Conservation (phyloP, 1,284 basidiomycete species). For the Austropuccinia psidii region DNA sequence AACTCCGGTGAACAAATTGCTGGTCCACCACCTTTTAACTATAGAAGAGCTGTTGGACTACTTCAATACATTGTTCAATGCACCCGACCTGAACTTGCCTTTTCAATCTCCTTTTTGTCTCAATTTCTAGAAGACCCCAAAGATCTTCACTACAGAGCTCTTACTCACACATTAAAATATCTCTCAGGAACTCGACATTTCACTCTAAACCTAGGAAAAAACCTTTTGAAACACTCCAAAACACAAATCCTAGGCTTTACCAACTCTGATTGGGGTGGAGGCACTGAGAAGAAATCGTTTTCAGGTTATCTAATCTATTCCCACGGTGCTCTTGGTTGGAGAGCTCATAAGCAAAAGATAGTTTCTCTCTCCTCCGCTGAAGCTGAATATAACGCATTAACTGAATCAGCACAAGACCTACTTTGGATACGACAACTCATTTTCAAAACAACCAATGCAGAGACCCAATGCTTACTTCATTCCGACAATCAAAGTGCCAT, state of each 20-base stretch:
- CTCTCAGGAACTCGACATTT: neutral
- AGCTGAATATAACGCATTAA: neutral
- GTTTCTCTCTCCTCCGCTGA: constrained; percentile 4
- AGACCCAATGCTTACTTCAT: neutral
- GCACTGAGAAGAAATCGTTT: neutral
- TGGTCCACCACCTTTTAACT: too few relatives aligned
- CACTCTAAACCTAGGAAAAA: neutral
- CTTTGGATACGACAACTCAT: neutral
- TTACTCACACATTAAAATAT: neutral
- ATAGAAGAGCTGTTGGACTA: neutral
- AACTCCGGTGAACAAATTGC: neutral
- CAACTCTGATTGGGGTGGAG: neutral
- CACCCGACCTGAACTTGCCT: neutral
- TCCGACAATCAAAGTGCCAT: neutral
- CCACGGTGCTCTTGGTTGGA: neutral
- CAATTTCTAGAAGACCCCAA: neutral
- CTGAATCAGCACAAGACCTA: constrained; percentile 1
- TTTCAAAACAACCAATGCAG: neutral
- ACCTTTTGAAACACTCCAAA: neutral
- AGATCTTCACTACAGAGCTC: neutral
- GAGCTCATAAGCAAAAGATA: neutral
- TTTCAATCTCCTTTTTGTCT: neutral
- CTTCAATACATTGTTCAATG: neutral
- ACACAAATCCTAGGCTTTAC: neutral
- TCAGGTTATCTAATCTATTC: neutral